Conservation (phyloP, 305 asterid species). For the Ilex paraguariensis region DNA sequence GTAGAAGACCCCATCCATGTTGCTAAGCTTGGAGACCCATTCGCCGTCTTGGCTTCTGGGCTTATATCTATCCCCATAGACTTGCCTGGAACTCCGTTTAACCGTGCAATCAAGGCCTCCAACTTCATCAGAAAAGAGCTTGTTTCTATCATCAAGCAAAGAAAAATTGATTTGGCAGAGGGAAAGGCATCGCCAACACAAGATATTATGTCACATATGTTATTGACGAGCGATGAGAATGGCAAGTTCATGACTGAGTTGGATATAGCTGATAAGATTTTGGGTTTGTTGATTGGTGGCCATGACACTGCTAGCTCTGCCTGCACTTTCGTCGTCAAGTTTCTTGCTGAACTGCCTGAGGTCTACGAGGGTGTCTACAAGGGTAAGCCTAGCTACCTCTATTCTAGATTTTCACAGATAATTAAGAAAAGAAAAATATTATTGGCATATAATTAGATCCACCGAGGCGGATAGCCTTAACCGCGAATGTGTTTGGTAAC, state of each 20-base stretch:
- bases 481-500: too few species aligned
- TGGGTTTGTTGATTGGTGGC: conserved; percentile 76
- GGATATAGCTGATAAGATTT: conserved; percentile 62
- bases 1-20: conserved; percentile 65
- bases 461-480: too few species aligned
- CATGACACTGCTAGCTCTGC: conserved; percentile 90
- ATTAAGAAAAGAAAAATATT: background rate
- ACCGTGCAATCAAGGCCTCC: conserved; percentile 56
- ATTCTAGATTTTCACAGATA: background rate
- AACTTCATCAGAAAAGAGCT: conserved; percentile 48
- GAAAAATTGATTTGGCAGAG: conserved; percentile 53
- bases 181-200: conserved; percentile 47
- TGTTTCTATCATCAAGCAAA: conserved; percentile 37
- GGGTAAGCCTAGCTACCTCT: conserved; percentile 25
- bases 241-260: conserved; percentile 64
- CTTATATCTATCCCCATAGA: conserved; percentile 60
- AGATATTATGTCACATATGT: conserved; percentile 74
- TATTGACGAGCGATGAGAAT: conserved; percentile 47
- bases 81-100: conserved; percentile 68
- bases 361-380: conserved; percentile 56
- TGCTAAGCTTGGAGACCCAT: conserved; percentile 43
- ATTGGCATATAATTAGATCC: too few species aligned
- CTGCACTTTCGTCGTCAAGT: conserved; percentile 65
- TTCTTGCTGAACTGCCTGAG: conserved; percentile 63
- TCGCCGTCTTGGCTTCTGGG: conserved; percentile 48